Conservation (phyloP, 805 yeast species). For the Starmerella roubikii region DNA sequence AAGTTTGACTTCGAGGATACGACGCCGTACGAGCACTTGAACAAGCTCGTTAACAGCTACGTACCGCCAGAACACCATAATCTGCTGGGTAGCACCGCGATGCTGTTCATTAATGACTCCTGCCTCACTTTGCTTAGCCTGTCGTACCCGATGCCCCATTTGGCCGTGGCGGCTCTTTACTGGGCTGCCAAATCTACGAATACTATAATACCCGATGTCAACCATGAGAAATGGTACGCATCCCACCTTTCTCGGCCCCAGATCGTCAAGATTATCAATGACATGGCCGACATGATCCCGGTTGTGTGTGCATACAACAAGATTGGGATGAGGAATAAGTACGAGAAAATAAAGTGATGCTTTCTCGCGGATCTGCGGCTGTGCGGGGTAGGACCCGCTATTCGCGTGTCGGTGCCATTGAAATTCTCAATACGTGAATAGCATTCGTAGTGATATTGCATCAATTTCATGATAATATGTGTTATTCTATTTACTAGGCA, state of each 20-base stretch:
- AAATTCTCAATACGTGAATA: too few species aligned
- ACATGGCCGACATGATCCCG: slow-evolving; percentile 19
- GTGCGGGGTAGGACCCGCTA: too few species aligned
- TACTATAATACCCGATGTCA: slow-evolving; percentile 2
- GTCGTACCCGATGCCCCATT: slow-evolving; percentile 22
- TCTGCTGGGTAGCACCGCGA: slow-evolving; percentile 11
- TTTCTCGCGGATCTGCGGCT: too few species aligned
- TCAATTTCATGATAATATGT: too few species aligned
- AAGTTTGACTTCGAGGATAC: slow-evolving; percentile 37
- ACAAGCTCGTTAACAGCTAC: slow-evolving; percentile 6
- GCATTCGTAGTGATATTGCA: too few species aligned
- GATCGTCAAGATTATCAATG: slow-evolving; percentile 15
- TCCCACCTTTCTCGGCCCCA: slow-evolving; percentile 6
- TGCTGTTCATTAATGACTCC: slow-evolving; percentile 28
- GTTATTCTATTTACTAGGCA: too few species aligned
- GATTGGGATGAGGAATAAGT: slow-evolving; percentile 16
- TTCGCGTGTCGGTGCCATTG: too few species aligned
- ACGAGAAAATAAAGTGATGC: slow-evolving; percentile 10
- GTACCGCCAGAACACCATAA: slow-evolving; percentile 11
- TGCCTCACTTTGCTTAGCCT: slow-evolving; percentile 28
- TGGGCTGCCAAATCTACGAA: slow-evolving; percentile 23
- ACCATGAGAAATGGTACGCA: slow-evolving; percentile 17
- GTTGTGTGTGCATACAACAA: slow-evolving; percentile 11
- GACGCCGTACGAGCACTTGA: slow-evolving; percentile 26
- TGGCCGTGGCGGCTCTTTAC: slow-evolving; percentile 30